phyloP scores from a whole-genome alignment of 1,139 yeast genomes.

The Tardiomyces blankii region DNA sequence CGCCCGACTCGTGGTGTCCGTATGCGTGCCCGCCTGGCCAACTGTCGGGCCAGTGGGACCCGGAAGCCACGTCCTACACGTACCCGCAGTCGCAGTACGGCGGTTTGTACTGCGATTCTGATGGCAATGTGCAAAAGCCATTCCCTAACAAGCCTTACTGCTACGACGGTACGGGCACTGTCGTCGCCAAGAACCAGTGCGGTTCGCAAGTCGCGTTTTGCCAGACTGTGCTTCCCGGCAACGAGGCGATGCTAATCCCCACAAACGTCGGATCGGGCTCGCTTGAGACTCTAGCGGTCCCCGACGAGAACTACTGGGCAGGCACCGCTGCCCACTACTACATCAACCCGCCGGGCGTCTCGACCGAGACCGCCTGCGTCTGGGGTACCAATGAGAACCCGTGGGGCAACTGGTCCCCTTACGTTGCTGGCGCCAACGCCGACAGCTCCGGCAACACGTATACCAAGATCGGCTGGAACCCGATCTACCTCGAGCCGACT shows the following conservation, averaged over 20 bases:
- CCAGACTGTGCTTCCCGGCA: slow-evolving; percentile 88
- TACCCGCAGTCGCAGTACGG: slow-evolving; percentile 77
- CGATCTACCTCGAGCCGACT: slow-evolving; percentile 55
- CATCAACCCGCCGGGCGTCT: slow-evolving; percentile 76
- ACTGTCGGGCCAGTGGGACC: slow-evolving; percentile 63
- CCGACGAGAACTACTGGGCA: slow-evolving; percentile 53
- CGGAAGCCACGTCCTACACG: slow-evolving; percentile 67
- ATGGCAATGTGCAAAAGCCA: slow-evolving; percentile 59
- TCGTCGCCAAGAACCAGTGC: slow-evolving; percentile 43
- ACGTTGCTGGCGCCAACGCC: slow-evolving; percentile 82
- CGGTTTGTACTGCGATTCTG: slow-evolving; percentile 62
- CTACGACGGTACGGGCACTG: slow-evolving; percentile 61
- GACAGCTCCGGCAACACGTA: slow-evolving; percentile 57
- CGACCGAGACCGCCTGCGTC: slow-evolving; percentile 64
- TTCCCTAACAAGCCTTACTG: slow-evolving; percentile 52
- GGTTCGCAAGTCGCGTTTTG: slow-evolving; percentile 60
- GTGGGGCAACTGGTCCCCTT: slow-evolving; percentile 86
- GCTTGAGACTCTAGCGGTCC: slow-evolving; percentile 57
- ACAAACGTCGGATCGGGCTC: slow-evolving; percentile 45
- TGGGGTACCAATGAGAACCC: slow-evolving; percentile 69
- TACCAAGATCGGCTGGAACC: slow-evolving; percentile 87
- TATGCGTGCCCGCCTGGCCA: slow-evolving; percentile 84
- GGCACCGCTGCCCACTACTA: slow-evolving; percentile 78
- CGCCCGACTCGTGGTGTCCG: slow-evolving; percentile 70
- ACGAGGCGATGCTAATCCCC: slow-evolving; percentile 89